A percentile compares a stretch with the other conserved stretches of the same genome.
Conservation (phyloP, 805 yeast genomes). For the Wickerhamiella domercqiae region DNA sequence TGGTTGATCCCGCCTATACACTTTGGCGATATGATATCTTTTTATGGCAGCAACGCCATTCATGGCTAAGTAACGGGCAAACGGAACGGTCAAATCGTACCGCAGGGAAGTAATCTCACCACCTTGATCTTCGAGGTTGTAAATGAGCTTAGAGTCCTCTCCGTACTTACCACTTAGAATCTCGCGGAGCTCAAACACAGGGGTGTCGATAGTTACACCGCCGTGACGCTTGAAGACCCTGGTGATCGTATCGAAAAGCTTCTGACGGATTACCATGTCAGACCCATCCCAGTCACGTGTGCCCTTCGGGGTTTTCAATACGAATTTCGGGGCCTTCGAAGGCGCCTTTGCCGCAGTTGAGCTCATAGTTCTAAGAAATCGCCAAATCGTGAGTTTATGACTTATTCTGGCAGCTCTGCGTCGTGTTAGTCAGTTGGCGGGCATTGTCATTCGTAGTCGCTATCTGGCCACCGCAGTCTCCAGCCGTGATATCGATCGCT, state of each 20-base stretch:
- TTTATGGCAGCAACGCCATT: conserved; percentile 80
- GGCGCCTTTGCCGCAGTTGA: conserved; percentile 4
- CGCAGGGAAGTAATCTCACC: conserved; percentile 93
- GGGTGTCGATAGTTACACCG: conserved; percentile 96
- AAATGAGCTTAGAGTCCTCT: conserved; percentile 92
- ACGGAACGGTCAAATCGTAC: conserved; percentile 95
- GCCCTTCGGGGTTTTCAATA: conserved; percentile 91
- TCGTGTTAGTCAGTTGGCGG: too few species aligned
- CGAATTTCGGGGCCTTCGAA: conserved; percentile 28
- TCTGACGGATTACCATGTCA: conserved; percentile 91
- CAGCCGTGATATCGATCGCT: too few species aligned
- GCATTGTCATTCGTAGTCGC: too few species aligned
- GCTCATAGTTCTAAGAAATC: background rate
- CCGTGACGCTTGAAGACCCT: conserved; percentile 85
- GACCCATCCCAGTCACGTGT: conserved; percentile 97
- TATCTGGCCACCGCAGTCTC: too few species aligned
- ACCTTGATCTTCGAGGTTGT: conserved; percentile 95
- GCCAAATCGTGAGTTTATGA: too few species aligned
- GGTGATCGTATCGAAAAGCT: conserved; percentile 60
- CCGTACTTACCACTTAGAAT: conserved; percentile 95
- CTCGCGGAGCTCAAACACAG: conserved; percentile 92
- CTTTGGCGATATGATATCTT: conserved; percentile 95
- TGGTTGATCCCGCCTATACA: conserved; percentile 97
- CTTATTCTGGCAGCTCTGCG: too few species aligned
- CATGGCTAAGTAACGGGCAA: conserved; percentile 94